phyloP scores from a whole-genome alignment of 164 flowering plant species.

The Hamamelis virginiana region DNA sequence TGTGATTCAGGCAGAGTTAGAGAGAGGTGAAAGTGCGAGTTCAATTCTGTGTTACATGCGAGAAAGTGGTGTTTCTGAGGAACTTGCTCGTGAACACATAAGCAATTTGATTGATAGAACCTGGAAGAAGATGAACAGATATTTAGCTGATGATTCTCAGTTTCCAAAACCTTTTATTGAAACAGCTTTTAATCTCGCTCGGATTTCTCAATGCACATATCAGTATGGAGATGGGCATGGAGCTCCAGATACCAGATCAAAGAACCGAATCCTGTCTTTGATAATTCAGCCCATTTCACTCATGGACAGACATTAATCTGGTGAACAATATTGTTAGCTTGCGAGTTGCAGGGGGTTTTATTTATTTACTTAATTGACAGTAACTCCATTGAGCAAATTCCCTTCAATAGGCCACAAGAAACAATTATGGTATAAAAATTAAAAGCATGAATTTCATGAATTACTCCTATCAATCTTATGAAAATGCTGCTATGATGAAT shows the following conservation, averaged over 20 bases:
- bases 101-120: constrained; percentile 18
- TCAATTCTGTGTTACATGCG: constrained; percentile 37
- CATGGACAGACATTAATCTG: too few relatives aligned
- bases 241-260: constrained; percentile 28
- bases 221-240: constrained; percentile 49
- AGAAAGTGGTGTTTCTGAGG: constrained; percentile 21
- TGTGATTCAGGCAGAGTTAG: constrained; percentile 27
- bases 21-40: constrained; percentile 35
- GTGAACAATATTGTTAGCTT: too few relatives aligned
- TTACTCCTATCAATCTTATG: too few relatives aligned
- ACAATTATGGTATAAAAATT: too few relatives aligned
- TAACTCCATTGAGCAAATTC: too few relatives aligned
- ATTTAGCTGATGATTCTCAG: neutral
- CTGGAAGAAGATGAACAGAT: constrained; percentile 39
- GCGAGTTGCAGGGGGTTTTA: too few relatives aligned
- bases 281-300: constrained; percentile 25
- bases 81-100: constrained; percentile 29
- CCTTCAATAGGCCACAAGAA: too few relatives aligned
- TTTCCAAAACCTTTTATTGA: constrained; percentile 23
- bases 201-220: constrained; percentile 35
- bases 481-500: too few relatives aligned
- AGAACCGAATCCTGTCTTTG: constrained; percentile 12
- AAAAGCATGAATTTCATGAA: too few relatives aligned
- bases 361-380: too few relatives aligned
- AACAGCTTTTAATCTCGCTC: constrained; percentile 30